Conservation (phyloP, 2,329 filamentous ascomycete species). For the Dactylellina cionopaga region DNA sequence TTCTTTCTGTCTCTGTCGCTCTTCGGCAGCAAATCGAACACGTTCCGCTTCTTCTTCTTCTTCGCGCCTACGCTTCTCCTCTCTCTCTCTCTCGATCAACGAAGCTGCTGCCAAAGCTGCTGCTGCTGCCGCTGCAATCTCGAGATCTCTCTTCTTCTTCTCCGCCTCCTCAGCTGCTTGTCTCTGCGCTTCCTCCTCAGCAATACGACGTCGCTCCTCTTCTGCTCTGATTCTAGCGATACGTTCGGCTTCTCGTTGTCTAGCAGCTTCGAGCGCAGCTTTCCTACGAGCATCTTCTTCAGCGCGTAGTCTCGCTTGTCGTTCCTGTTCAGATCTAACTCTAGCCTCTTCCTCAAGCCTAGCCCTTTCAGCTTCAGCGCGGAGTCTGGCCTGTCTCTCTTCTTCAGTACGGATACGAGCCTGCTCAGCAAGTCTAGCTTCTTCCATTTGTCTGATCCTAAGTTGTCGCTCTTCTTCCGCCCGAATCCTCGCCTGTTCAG, state of each 20-base stretch:
- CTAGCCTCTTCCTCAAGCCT: slow-evolving; percentile 27
- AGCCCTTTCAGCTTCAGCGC: slow-evolving; percentile 3
- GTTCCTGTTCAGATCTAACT: slow-evolving; percentile 18
- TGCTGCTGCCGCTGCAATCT: slow-evolving; percentile 24
- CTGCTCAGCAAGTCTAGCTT: slow-evolving; percentile 22
- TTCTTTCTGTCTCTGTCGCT: slow-evolving; percentile 28
- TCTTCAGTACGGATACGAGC: slow-evolving; percentile 22
- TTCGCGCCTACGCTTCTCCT: slow-evolving; percentile 40
- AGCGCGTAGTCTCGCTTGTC: slow-evolving; percentile 13
- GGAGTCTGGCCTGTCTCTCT: slow-evolving; percentile 9
- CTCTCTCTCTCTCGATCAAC: slow-evolving; percentile 28
- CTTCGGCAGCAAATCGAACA: slow-evolving; percentile 19
- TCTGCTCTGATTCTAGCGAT: slow-evolving; percentile 20
- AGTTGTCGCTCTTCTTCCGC: slow-evolving; percentile 15
- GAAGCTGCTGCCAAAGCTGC: slow-evolving; percentile 9
- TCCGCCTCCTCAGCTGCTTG: slow-evolving; percentile 21
- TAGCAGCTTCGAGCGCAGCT: slow-evolving; percentile 29
- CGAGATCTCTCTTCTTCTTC: slow-evolving; percentile 21
- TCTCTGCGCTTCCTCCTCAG: slow-evolving; percentile 12
- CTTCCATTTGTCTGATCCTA: slow-evolving; percentile 20
- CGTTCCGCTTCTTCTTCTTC: slow-evolving; percentile 47
- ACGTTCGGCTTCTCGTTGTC: slow-evolving; percentile 40
- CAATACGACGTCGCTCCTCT: slow-evolving; percentile 20
- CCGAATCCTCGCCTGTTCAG: slow-evolving; percentile 22
- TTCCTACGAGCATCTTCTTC: slow-evolving; percentile 43